Evolutionary conservation across 2,329 filamentous ascomycete genomes (phyloP).

Genomic region (Onygenales sp.): DNA sequence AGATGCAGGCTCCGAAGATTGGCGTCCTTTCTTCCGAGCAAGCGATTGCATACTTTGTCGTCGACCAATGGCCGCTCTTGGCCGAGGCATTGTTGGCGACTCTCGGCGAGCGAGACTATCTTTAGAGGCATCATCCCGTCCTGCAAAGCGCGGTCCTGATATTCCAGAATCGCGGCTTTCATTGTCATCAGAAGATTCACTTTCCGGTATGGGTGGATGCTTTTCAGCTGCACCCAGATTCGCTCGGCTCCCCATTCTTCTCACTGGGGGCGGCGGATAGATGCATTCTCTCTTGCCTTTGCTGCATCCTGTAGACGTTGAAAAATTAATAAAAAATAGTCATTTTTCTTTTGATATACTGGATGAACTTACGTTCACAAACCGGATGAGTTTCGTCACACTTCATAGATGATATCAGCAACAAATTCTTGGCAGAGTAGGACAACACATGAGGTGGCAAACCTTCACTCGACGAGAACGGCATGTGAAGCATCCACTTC

Average conservation of each 20-base stretch:
- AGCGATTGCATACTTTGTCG: slow-evolving; percentile 23
- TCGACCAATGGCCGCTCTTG: slow-evolving; percentile 15
- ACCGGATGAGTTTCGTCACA: slow-evolving; percentile 84
- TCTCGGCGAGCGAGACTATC: slow-evolving; percentile 16
- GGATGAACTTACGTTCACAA: slow-evolving; percentile 57
- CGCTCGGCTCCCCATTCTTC: slow-evolving; percentile 32
- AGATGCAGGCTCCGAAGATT: slow-evolving; percentile 26
- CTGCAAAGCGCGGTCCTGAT: slow-evolving; percentile 28
- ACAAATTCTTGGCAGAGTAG: slow-evolving; percentile 7
- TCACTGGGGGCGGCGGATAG: slow-evolving; percentile 60
- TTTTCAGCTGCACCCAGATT: slow-evolving; percentile 33
- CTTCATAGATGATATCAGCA: slow-evolving; percentile 34
- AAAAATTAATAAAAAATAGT: slow-evolving; percentile 5
- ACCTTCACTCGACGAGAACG: slow-evolving; percentile 76
- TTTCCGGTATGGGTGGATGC: slow-evolving; percentile 33
- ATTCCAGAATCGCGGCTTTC: slow-evolving; percentile 31
- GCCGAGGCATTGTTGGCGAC: slow-evolving; percentile 15
- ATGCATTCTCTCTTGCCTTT: slow-evolving; percentile 87
- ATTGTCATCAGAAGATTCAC: slow-evolving; percentile 43
- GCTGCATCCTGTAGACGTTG: slow-evolving; percentile 55
- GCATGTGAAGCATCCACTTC: slow-evolving; percentile 92
- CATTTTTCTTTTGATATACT: slow-evolving; percentile 8
- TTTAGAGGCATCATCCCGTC: slow-evolving; percentile 32
- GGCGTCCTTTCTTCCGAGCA: slow-evolving; percentile 15
- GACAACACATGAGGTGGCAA: slow-evolving; percentile 6